Evolutionary conservation across 306 rosid species (phyloP).

Genomic region (Acacia crassicarpa): DNA sequence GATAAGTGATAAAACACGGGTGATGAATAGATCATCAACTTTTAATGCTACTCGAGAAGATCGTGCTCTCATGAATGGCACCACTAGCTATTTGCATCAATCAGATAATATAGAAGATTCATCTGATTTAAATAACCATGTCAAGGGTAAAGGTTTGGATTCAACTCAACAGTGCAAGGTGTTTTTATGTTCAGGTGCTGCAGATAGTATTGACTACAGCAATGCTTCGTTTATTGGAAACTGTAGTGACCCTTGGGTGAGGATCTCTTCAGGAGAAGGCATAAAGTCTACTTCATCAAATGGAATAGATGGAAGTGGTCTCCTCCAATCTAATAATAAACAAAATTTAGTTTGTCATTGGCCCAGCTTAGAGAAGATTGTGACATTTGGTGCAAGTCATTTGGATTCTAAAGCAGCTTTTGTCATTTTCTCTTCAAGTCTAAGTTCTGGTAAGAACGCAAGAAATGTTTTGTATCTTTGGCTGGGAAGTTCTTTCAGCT

Average conservation of each 20-base stretch:
- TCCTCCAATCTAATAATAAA: conserved; percentile 17
- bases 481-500: conserved; percentile 73
- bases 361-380: conserved; percentile 80
- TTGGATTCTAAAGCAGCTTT: conserved; percentile 77
- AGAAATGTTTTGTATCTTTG: conserved; percentile 66
- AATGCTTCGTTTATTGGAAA: conserved; percentile 37
- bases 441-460: conserved; percentile 43
- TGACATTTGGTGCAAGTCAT: conserved; percentile 49
- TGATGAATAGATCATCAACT: conserved; percentile 39
- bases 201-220: conserved; percentile 29
- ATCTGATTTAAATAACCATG: conserved; percentile 35
- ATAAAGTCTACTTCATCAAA: conserved; percentile 36
- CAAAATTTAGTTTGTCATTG: conserved; percentile 60
- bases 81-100: conserved; percentile 36
- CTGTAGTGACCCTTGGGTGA: conserved; percentile 33
- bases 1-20: conserved; percentile 48
- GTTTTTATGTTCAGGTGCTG: conserved; percentile 9
- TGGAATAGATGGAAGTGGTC: conserved; percentile 45
- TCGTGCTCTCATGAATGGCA: conserved; percentile 33
- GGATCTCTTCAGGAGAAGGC: conserved; percentile 24
- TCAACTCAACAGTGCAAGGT: conserved; percentile 40
- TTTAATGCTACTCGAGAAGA: conserved; percentile 40
- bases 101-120: conserved; percentile 32
- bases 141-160: conserved; percentile 38
- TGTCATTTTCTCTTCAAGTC: conserved; percentile 64